phyloP scores from a whole-genome alignment of 1,284 basidiomycete genomes.

The Trichosporon sp. region DNA sequence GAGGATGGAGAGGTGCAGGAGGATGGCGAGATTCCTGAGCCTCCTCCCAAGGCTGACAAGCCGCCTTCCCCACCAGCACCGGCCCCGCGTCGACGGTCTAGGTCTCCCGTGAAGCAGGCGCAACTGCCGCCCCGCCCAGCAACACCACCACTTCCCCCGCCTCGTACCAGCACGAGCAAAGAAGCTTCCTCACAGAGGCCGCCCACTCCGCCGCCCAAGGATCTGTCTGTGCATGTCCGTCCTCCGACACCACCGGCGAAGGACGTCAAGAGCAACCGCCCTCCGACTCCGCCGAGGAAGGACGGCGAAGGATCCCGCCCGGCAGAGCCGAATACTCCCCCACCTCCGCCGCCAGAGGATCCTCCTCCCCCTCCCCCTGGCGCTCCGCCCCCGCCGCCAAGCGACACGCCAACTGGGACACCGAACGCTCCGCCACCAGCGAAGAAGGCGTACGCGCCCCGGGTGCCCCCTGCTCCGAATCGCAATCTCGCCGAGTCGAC shows the following conservation, averaged over 20 bases:
- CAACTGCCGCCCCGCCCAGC: background rate
- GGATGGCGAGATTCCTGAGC: conserved; percentile 5
- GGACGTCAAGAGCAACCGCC: background rate
- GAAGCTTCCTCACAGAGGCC: background rate
- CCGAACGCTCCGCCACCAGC: conserved; percentile 23
- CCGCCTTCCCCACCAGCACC: background rate
- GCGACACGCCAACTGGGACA: conserved; percentile 21
- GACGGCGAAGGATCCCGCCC: conserved; percentile 29
- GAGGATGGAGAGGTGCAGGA: conserved; percentile 13
- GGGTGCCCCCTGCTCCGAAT: conserved; percentile 31
- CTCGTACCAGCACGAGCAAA: background rate
- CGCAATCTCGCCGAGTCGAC: conserved; percentile 32
- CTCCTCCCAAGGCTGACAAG: background rate
- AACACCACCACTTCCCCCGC: background rate
- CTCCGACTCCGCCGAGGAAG: conserved; percentile 16
- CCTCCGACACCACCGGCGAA: background rate
- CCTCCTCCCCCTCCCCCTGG: conserved; percentile 19
- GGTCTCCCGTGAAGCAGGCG: background rate
- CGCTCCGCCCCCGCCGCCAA: conserved; percentile 1
- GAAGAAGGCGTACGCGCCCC: conserved; percentile 19
- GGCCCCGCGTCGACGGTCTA: background rate
- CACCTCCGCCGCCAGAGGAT: conserved; percentile 12
- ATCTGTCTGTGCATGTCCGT: background rate
- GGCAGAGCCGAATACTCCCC: conserved; percentile 26
- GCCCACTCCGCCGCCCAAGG: background rate